Evolutionary conservation across 176 grass and related monocot genomes (phyloP), one percentile per base, ranked within the genome.

Genomic region (Oryza meridionalis): DNA sequence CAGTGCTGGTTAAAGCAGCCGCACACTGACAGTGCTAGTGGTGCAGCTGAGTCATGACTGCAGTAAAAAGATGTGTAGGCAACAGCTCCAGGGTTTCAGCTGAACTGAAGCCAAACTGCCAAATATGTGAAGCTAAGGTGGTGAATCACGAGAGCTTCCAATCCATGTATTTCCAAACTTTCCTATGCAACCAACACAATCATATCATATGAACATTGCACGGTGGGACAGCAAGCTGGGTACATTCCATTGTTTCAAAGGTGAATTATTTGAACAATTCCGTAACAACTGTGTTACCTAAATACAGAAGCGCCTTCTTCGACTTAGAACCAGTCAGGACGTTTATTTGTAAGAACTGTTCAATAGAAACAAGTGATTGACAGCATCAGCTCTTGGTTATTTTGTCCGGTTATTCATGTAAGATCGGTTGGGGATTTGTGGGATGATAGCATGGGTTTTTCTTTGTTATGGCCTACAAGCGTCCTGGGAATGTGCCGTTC

Each of bases 401-500:
- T 71, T 80, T 35, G 8, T 72, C 51, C 27, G 44, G 26, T 79
- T 59, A 38, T 61, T 21, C 8, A n/a, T 47, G 53, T 1, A 67
- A 59, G n/a, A 72, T 11, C 31, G 77, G 37, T 7, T 64, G 24
- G 3, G 9, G 35, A 11, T 27, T 17, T 51, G 14, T 51, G 49
- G 49, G 49, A 51, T 51, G 15, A 76, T 9, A 59, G 19, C 6
- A 35, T 35, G 7, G 21, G 10, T 26, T 75, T 59, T 12, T 76
- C 38, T 59, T 46, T 16, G 14, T 27, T 15, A 11, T 4, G 21
- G 27, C 12, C 55, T 88, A 94, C 62, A 94, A 50, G 74, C 88
- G 92, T 67, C 92, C 92, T 51, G 92, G 92, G 77, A 94, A 94
- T 47, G 86, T 88, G 14, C 88, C 86, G 45, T 94, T 94, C 73